A percentile compares a stretch with the other conserved stretches of the same genome.
phyloP scores from a whole-genome alignment of 2,329 filamentous ascomycete genomes.

The Verticillium albo-atrum region DNA sequence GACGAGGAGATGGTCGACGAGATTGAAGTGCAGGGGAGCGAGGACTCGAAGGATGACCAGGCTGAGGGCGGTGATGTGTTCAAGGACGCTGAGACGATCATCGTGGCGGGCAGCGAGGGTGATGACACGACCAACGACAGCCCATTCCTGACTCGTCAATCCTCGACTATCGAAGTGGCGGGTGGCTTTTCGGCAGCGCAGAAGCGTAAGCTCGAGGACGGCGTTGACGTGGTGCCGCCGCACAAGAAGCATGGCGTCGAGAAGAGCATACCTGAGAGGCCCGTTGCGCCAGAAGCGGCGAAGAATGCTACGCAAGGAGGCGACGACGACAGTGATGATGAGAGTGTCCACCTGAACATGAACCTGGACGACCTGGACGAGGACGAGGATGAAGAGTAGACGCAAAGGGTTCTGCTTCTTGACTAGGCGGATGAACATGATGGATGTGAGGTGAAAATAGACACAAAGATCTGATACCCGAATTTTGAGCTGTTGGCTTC shows the following conservation, averaged over 20 bases:
- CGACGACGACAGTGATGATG: constrained; percentile 50
- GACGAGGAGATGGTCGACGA: constrained; percentile 21
- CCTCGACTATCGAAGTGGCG: constrained; percentile 9
- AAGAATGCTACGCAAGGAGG: constrained; percentile 26
- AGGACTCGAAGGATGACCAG: constrained; percentile 19
- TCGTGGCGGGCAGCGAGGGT: constrained; percentile 11
- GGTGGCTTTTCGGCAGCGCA: constrained; percentile 17
- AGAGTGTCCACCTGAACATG: constrained; percentile 56
- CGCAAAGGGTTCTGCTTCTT: constrained; percentile 7
- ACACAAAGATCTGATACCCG: constrained; percentile 8
- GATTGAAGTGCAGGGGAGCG: constrained; percentile 28
- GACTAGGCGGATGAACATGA: constrained; percentile 18
- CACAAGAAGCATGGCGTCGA: constrained; percentile 14
- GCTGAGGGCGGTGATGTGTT: not conserved
- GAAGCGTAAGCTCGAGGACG: constrained; percentile 36
- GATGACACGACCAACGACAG: constrained; percentile 16
- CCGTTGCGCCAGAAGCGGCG: constrained; percentile 3
- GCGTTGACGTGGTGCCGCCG: constrained; percentile 18
- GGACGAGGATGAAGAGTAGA: constrained; percentile 31
- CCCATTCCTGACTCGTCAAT: constrained; percentile 26
- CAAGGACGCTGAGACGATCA: not conserved
- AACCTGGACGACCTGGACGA: constrained; percentile 46
- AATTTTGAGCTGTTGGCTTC: not conserved
- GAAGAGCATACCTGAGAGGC: constrained; percentile 1
- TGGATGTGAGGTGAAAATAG: not conserved